Percentiles rank a stretch among this genome's conserved stretches.
These are phyloP conservation scores for Cymbopogon citratus DNA, from an alignment of 176 grass and related monocot genomes.

Conservation along the genomic window DNA sequence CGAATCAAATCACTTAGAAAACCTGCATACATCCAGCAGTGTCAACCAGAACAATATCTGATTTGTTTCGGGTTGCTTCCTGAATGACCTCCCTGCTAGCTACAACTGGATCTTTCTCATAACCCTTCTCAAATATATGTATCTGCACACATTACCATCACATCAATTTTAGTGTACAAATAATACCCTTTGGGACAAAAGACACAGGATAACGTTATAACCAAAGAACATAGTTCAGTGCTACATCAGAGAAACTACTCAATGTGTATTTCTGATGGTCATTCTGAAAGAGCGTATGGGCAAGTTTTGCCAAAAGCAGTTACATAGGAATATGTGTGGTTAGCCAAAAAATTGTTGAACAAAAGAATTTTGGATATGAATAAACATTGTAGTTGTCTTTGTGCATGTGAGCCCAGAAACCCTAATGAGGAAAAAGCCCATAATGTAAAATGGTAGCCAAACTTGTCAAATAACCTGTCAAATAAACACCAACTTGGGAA, in stretches of 20 bases:
- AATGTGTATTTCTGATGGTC: not conserved
- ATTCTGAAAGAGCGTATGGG: not conserved
- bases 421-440: too few relatives aligned
- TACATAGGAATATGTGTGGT: not conserved
- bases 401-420: too few relatives aligned
- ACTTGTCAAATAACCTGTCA: too few relatives aligned
- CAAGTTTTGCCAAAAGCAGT: not conserved
- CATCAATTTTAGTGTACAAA: not conserved
- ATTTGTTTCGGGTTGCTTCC: slow-evolving; percentile 72
- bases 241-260: not conserved
- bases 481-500: too few relatives aligned
- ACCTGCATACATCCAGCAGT: slow-evolving; percentile 95
- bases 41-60: slow-evolving; percentile 90
- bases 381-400: too few relatives aligned
- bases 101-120: slow-evolving; percentile 91
- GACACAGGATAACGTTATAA: not conserved
- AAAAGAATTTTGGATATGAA: not conserved
- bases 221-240: not conserved
- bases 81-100: slow-evolving; percentile 92
- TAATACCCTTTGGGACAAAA: not conserved
- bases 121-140: slow-evolving; percentile 97
- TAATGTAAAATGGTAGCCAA: too few relatives aligned
- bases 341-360: not conserved
- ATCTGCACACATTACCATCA: slow-evolving; percentile 43
- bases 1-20: not conserved